phyloP scores from a whole-genome alignment of 352 stramenopile genomes.

The Phytophthora ohioensis region DNA sequence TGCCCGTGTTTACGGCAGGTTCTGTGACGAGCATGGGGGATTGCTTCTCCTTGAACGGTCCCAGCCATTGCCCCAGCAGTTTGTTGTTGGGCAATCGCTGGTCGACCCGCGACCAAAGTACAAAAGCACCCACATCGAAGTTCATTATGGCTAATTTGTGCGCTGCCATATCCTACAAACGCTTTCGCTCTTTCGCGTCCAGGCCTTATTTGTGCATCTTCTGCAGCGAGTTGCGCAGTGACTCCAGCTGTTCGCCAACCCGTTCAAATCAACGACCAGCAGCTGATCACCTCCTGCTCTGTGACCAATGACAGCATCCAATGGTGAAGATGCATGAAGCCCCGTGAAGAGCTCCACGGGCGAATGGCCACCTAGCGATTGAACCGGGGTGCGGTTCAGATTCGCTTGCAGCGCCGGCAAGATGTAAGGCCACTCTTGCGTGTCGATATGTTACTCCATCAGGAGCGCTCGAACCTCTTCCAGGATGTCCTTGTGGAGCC shows the following conservation, averaged over 20 bases:
- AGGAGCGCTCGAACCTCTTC: no score
- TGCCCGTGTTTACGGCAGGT: no score
- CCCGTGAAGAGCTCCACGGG: constrained; percentile 29
- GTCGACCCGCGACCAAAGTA: no score
- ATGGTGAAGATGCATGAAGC: constrained; percentile 7
- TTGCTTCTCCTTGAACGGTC: no score
- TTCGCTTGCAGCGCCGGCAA: constrained; percentile 24
- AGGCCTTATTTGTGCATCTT: constrained; percentile 14
- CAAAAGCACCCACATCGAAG: no score
- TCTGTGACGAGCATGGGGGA: no score
- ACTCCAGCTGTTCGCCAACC: constrained; percentile 1
- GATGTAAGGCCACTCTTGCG: constrained; percentile 19
- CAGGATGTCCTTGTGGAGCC: no score
- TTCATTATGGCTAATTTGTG: background rate
- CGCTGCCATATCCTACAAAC: background rate
- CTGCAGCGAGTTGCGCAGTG: constrained; percentile 5
- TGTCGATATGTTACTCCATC: no score
- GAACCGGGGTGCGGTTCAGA: constrained; percentile 28
- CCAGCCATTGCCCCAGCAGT: no score
- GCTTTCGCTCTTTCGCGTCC: constrained; percentile 3
- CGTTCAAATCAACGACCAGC: background rate
- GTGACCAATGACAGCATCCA: background rate
- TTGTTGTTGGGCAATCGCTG: no score
- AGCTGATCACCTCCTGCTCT: background rate
- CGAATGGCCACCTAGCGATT: constrained; percentile 10